Base-by-base conservation (phyloP, 306 rosid genomes). In the Prunus padus region DNA sequence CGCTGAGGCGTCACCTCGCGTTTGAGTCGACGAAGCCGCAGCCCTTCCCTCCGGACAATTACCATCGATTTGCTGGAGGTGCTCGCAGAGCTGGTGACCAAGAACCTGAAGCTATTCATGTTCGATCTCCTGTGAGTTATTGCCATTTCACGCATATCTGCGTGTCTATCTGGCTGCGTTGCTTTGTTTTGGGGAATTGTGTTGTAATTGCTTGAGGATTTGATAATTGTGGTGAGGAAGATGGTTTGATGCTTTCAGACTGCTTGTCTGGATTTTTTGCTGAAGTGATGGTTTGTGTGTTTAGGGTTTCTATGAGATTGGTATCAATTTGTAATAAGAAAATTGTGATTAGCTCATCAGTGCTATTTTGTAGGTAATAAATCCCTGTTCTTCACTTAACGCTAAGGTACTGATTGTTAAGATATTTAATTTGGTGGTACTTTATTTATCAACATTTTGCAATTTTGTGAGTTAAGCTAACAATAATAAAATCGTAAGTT, bases 1-100 rank as follows among this genome's bases (percentile, higher is more conserved):
- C 96, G 20, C 68, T 87, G 44, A 89, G 89, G 78, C 92, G 97
- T 30, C 90, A 92, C 82, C 88, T 92, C 0, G 86, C 89, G 31
- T 92, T 95, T 20, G 79, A 89, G 13, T 88, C 90, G n/a, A 85
- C 87, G 6, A 95, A 85, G 78, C 99, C 96, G 31, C 88, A 93
- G n/a, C 90, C 92, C 52, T 82, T 79, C 20, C 96, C 92, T 42
- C 84, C 89, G 0, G 92, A 84, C 13, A 95, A 92, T 30, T 95
- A 95, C 77, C 94, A 89, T 67, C 89, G 82, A 71, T 95, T 95
- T 67, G 71, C 86, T 14, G 74, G 80, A 14, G 85, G 73, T 69
- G 81, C 80, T 55, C 82, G 77, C 72, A 75, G 72, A 79, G 72
- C 51, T 49, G 64, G 86, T 68, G 93, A 89, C 85, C 92, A 80